phyloP scores from a whole-genome alignment of 208 protist species.

The Crithidia expoeki region DNA sequence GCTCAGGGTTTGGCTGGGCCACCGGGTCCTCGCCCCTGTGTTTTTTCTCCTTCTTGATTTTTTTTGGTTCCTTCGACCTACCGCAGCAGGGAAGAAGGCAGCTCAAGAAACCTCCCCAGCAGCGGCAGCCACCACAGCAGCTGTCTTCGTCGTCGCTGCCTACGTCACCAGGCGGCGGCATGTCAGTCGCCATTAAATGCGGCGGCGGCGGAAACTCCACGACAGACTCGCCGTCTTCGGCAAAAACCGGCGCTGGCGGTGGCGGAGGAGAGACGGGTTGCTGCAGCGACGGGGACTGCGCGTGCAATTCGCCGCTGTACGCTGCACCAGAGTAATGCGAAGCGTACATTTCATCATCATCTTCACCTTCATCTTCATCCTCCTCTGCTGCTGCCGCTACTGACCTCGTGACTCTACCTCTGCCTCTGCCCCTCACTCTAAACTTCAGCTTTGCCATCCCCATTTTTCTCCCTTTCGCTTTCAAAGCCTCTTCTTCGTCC shows the following conservation, averaged over 20 bases:
- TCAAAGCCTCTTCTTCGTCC: neutral
- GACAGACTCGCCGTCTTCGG: conserved; percentile 34
- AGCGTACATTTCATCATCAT: neutral
- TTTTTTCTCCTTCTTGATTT: conserved; percentile 15
- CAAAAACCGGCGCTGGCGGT: conserved; percentile 12
- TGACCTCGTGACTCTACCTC: neutral
- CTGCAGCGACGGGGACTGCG: neutral
- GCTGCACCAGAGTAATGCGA: neutral
- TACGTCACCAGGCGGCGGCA: conserved; percentile 46
- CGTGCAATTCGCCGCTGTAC: neutral
- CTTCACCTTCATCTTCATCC: neutral
- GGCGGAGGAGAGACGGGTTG: conserved; percentile 3
- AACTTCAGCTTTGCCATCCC: neutral
- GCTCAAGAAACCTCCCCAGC: conserved; percentile 29
- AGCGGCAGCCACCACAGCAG: conserved; percentile 36
- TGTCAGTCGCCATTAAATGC: conserved; percentile 46
- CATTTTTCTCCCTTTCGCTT: neutral
- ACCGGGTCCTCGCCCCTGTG: neutral
- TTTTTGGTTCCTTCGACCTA: conserved; percentile 5
- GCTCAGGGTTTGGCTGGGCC: conserved; percentile 1
- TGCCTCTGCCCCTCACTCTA: neutral
- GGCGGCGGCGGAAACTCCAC: conserved; percentile 73
- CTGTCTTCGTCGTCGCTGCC: conserved; percentile 30
- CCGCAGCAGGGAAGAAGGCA: conserved; percentile 52
- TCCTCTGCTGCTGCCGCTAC: neutral